A percentile compares a stretch with the other conserved stretches of the same genome.
Evolutionary conservation across 805 yeast species (phyloP).

Genomic region (Zygosaccharomyces pseudorouxii): DNA sequence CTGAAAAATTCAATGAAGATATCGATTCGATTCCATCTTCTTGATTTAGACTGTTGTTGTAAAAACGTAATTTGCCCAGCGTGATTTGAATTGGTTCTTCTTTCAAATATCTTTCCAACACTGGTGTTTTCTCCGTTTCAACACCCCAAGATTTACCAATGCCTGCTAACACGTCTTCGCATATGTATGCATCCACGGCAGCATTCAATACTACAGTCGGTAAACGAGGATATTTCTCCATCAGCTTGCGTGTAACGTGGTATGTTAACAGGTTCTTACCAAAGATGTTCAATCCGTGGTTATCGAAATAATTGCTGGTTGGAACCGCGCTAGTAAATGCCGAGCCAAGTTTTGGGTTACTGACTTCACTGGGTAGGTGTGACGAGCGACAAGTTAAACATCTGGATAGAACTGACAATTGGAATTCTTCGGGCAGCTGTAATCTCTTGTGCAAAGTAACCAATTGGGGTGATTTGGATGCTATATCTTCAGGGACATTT

Average conservation of each 20-base stretch:
- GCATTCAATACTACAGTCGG: constrained; percentile 74
- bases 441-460: constrained; percentile 76
- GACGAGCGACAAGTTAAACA: constrained; percentile 60
- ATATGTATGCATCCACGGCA: constrained; percentile 72
- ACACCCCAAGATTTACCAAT: constrained; percentile 87
- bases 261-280: constrained; percentile 75
- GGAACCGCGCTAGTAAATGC: constrained; percentile 31
- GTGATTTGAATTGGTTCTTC: constrained; percentile 63
- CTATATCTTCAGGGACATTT: constrained; percentile 44
- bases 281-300: constrained; percentile 72
- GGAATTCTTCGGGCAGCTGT: constrained; percentile 51
- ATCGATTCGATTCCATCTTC: constrained; percentile 50
- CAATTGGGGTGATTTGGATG: constrained; percentile 62
- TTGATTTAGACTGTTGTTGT: constrained; percentile 24
- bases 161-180: constrained; percentile 57
- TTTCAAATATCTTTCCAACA: constrained; percentile 60
- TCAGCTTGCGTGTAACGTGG: constrained; percentile 67
- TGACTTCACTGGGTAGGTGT: constrained; percentile 21
- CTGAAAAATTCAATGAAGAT: constrained; percentile 37
- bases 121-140: constrained; percentile 61
- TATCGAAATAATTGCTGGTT: constrained; percentile 54
- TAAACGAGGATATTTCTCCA: constrained; percentile 80
- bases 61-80: constrained; percentile 64
- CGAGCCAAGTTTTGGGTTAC: constrained; percentile 14
- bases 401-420: constrained; percentile 69